Evolutionary conservation across 257 asterid species (phyloP).

Genomic region (Fraxinus quadrangulata): DNA sequence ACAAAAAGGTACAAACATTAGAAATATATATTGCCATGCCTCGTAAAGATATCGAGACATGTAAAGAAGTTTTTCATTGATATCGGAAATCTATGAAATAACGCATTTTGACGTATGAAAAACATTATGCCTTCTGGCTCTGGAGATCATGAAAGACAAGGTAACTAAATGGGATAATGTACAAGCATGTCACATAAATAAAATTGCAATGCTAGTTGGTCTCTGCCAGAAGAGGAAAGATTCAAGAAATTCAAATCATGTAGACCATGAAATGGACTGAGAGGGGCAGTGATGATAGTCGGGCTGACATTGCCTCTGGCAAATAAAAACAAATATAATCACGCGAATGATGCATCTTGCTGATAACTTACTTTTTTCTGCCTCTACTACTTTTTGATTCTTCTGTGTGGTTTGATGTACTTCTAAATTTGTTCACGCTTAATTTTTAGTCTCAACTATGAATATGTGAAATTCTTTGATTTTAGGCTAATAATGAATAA

Average conservation of each 20-base stretch:
- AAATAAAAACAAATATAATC: neutral
- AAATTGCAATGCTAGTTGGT: neutral
- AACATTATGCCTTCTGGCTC: neutral
- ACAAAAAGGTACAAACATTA: constrained; percentile 20
- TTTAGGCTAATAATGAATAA: neutral
- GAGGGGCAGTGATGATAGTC: neutral
- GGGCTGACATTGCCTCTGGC: neutral
- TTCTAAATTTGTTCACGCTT: neutral
- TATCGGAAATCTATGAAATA: neutral
- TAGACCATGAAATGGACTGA: constrained; percentile 4
- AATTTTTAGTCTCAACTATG: constrained; percentile 15
- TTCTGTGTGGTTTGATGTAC: neutral
- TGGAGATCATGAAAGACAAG: neutral
- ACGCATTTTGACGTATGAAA: neutral
- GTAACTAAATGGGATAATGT: neutral
- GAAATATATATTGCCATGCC: constrained; percentile 14
- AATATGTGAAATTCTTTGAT: constrained; percentile 6
- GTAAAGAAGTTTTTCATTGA: neutral
- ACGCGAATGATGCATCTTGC: neutral
- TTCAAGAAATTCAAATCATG: constrained; percentile 10
- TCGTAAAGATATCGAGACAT: constrained; percentile 12
- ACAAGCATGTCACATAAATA: neutral
- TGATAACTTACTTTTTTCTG: neutral
- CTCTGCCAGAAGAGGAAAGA: constrained; percentile 2
- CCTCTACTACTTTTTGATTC: neutral